These are phyloP conservation scores for Neohortaea acidophila DNA, from an alignment of 495 filamentous ascomycete genomes.

Conservation along the genomic window DNA sequence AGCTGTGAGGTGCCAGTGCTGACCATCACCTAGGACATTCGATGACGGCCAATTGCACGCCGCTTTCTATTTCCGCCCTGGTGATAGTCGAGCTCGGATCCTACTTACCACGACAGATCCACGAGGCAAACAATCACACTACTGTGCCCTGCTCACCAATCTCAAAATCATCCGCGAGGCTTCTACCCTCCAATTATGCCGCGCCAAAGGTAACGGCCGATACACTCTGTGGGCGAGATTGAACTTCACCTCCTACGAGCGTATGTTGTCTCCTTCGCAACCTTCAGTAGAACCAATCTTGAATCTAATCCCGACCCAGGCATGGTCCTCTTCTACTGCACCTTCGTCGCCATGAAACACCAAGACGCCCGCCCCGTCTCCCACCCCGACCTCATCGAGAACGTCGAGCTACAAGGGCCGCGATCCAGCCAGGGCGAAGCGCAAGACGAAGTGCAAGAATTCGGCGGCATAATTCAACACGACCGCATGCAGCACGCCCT, in stretches of 20 bases:
- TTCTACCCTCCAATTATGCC: conserved; percentile 40
- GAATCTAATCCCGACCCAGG: conserved; percentile 25
- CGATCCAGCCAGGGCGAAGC: conserved; percentile 25
- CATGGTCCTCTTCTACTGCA: conserved; percentile 67
- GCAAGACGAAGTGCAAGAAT: conserved; percentile 50
- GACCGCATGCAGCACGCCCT: conserved; percentile 55
- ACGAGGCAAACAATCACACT: conserved; percentile 27
- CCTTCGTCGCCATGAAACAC: conserved; percentile 58
- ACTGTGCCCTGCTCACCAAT: conserved; percentile 36
- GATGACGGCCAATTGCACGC: conserved; percentile 37
- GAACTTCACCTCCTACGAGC: conserved; percentile 43
- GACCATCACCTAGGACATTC: conserved; percentile 21
- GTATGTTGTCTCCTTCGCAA: too few species aligned
- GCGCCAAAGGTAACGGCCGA: conserved; percentile 30
- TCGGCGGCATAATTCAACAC: conserved; percentile 53
- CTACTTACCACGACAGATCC: conserved; percentile 35
- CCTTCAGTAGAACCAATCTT: too few species aligned
- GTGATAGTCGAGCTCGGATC: conserved; percentile 42
- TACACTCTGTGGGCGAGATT: conserved; percentile 42
- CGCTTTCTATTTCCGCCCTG: conserved; percentile 39
- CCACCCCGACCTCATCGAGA: conserved; percentile 32
- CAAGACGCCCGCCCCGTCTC: conserved; percentile 44
- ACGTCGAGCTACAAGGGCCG: conserved; percentile 6
- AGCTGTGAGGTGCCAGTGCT: neutral
- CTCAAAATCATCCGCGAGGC: conserved; percentile 39